Conservation (phyloP, 768 basidiomycete genomes). For the Mycena rebaudengoi region DNA sequence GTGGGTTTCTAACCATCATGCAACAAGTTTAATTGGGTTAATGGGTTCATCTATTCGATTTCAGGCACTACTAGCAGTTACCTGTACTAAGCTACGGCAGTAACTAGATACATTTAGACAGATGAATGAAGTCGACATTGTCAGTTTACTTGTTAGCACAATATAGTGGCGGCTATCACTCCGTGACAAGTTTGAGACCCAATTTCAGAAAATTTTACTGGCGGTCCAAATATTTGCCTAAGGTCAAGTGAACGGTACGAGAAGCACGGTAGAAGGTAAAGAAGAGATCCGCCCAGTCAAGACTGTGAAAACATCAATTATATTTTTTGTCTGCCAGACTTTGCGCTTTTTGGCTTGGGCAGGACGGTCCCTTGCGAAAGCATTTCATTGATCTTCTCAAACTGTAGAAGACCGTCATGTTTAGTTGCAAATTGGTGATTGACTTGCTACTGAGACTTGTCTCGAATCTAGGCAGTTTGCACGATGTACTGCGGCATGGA, state of each 20-base stretch:
- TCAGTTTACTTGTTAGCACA: conserved; percentile 7
- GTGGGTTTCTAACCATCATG: conserved; percentile 7
- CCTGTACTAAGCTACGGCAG: conserved; percentile 2
- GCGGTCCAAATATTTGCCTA: conserved; percentile 2
- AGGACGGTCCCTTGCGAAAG: conserved; percentile 1
- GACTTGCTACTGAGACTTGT: not conserved
- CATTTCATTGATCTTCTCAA: not conserved
- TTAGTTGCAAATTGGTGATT: not conserved
- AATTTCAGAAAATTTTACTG: not conserved
- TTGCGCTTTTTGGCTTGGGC: not conserved
- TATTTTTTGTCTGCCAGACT: conserved; percentile 1
- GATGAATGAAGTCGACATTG: conserved; percentile 4
- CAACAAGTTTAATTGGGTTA: conserved; percentile 4
- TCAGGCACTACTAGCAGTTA: conserved; percentile 2
- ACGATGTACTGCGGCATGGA: not conserved
- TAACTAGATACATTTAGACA: conserved; percentile 5
- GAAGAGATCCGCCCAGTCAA: conserved; percentile 3
- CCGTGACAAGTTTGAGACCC: not conserved
- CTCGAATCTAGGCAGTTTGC: not conserved
- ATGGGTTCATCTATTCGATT: conserved; percentile 3
- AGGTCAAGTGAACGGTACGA: conserved; percentile 3
- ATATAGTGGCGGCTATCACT: not conserved
- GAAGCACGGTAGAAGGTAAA: conserved; percentile 4
- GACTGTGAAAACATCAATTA: conserved; percentile 6
- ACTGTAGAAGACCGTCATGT: not conserved